Percentiles rank a stretch among this genome's conserved stretches.
Conservation (phyloP, 176 grass and related monocot genomes). For the Hordeum marinum region DNA sequence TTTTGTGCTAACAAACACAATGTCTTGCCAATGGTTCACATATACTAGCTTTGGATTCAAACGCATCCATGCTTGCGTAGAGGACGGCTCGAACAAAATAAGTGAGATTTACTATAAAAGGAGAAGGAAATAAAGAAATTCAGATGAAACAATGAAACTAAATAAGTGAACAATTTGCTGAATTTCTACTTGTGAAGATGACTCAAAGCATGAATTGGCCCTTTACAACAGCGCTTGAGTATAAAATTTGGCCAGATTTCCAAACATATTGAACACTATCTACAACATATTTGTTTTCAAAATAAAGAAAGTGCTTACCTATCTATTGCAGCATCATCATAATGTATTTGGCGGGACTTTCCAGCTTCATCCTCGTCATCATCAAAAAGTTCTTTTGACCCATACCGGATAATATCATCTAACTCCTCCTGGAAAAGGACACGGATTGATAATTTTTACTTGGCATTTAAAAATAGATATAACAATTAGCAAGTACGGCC, state of each 20-base stretch:
- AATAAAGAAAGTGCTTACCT: conserved; percentile 35
- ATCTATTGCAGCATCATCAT: conserved; percentile 92
- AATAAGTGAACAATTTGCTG: neutral
- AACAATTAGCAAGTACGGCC: neutral
- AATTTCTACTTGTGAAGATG: neutral
- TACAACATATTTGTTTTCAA: neutral
- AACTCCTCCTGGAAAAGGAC: conserved; percentile 68
- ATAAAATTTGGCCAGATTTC: neutral
- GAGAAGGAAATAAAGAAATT: neutral
- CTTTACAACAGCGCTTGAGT: conserved; percentile 1
- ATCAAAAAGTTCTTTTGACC: conserved; percentile 98
- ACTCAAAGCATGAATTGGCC: neutral
- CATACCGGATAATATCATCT: conserved; percentile 98
- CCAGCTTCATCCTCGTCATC: conserved; percentile 87
- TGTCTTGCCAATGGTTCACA: neutral
- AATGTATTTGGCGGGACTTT: conserved; percentile 96
- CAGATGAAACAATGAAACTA: neutral
- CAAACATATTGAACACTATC: conserved; percentile 2
- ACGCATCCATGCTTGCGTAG: neutral
- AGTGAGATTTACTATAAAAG: neutral
- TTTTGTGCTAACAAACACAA: neutral
- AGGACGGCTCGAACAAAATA: no score
- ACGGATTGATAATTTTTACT: neutral
- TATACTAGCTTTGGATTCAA: neutral
- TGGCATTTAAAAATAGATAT: conserved; percentile 8